These are phyloP conservation scores for Tagetes patula DNA, from an alignment of 129 eudicot genomes.

Conservation along the genomic window DNA sequence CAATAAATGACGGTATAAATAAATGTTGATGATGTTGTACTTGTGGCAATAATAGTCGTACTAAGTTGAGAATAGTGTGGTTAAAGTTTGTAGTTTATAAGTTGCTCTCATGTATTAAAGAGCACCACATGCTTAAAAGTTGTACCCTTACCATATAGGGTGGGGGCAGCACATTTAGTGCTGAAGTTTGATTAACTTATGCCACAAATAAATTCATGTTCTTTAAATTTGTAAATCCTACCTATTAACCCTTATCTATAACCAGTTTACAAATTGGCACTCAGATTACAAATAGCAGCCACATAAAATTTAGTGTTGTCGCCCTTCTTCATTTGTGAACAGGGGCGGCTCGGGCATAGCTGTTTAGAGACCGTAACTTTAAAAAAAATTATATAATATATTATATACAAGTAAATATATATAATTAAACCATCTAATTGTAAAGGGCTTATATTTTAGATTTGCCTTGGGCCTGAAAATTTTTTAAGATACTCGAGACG, in stretches of 20 bases:
- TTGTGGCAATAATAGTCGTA: slow-evolving; percentile 37
- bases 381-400: no score
- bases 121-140: slow-evolving; percentile 40
- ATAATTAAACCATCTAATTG: no score
- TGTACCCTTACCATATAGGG: slow-evolving; percentile 38
- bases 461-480: no score
- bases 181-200: slow-evolving; percentile 31
- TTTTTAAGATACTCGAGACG: no score
- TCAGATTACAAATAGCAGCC: not conserved
- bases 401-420: no score
- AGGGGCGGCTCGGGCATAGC: no score
- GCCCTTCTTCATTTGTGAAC: no score
- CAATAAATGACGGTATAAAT: slow-evolving; percentile 36
- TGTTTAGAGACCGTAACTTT: no score
- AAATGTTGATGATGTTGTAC: slow-evolving; percentile 33
- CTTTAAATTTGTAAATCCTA: slow-evolving; percentile 23
- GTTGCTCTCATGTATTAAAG: slow-evolving; percentile 43
- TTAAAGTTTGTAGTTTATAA: slow-evolving; percentile 39
- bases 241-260: slow-evolving; percentile 21
- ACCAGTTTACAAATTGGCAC: slow-evolving; percentile 5
- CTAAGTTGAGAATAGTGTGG: slow-evolving; percentile 35
- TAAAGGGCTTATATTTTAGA: no score
- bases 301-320: not conserved
- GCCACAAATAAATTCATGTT: not conserved
- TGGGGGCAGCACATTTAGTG: slow-evolving; percentile 43